These are phyloP conservation scores for Logfia minima DNA, from an alignment of 129 eudicot genomes.

Conservation along the genomic window DNA sequence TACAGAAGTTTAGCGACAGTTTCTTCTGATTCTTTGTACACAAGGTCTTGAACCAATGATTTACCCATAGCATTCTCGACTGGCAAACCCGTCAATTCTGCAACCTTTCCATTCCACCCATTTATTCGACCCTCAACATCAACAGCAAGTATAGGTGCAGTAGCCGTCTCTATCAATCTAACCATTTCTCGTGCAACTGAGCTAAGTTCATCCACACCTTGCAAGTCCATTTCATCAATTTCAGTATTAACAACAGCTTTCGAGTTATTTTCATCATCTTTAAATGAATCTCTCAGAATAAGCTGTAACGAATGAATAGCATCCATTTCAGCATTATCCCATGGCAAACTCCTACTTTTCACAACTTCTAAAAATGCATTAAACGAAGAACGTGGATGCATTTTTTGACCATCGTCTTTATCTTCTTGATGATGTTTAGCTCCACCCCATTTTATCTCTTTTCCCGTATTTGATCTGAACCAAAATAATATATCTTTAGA, in stretches of 20 bases:
- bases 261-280: conserved; percentile 47
- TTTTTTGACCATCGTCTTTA: conserved; percentile 75
- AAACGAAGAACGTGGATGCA: conserved; percentile 94
- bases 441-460: conserved; percentile 95
- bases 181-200: conserved; percentile 86
- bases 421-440: conserved; percentile 87
- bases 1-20: conserved; percentile 58
- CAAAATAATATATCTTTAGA: conserved; percentile 71
- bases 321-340: conserved; percentile 94
- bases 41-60: conserved; percentile 70
- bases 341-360: conserved; percentile 71
- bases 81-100: conserved; percentile 76
- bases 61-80: conserved; percentile 83
- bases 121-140: conserved; percentile 69
- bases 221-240: conserved; percentile 46
- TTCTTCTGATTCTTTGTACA: conserved; percentile 71
- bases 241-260: conserved; percentile 52
- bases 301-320: conserved; percentile 94
- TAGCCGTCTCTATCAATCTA: conserved; percentile 91
- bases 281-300: conserved; percentile 67
- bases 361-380: conserved; percentile 90
- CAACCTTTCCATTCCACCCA: conserved; percentile 90
- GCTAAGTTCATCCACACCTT: conserved; percentile 64
- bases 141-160: conserved; percentile 87
- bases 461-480: conserved; percentile 82